Evolutionary conservation across 768 basidiomycete species (phyloP), one percentile per base, ranked within the genome.

Genomic region (Xerocomellus dryophilus): DNA sequence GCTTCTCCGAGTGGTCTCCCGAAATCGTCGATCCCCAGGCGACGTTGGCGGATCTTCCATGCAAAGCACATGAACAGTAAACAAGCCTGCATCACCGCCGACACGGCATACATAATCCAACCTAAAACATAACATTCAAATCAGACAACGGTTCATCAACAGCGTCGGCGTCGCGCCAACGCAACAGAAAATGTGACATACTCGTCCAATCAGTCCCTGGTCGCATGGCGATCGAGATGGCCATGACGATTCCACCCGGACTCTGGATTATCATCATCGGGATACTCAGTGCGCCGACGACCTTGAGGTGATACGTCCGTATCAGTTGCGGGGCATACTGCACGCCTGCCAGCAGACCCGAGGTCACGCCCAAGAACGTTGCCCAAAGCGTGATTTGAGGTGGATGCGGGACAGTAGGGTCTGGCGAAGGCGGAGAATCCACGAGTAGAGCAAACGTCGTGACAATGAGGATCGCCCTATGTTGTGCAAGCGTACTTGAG

Each of bases 231-330:
- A 93, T 90, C 58, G 85, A 90, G 5, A 86, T 57, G 7, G 91
- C 88, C 86, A 98, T 95, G n/a, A 91, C 66, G 4, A 90, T 74
- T 1, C 90, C 87, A 4, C 94, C 95, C 4, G 94, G 94, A 12
- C 84, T 92, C 71, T 98, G 96, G 15, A 99, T 90, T 44, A 83
- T 73, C 96, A 99, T 98, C 84, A 93, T 98, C 1, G 89, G 88
- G 52, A 99, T 90, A 64, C 92, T 94, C 15, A 98, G 76, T 0
- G 93, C 93, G 3, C 96, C 96, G 9, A 98, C 94, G 12, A 96
- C 80, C 64, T 85, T 88, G 29, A 80, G 70, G 5, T 73, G 74
- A 61, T 87, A 97, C 1, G 95, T 98, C 56, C 86, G 83, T 12
- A 81, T 60, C 23, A 99, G 76, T 68, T 97, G 95, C 0, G 96